Percentiles rank a stretch among this genome's conserved stretches.
phyloP scores from a whole-genome alignment of 2,329 filamentous ascomycete genomes.

The Pyricularia sp. region DNA sequence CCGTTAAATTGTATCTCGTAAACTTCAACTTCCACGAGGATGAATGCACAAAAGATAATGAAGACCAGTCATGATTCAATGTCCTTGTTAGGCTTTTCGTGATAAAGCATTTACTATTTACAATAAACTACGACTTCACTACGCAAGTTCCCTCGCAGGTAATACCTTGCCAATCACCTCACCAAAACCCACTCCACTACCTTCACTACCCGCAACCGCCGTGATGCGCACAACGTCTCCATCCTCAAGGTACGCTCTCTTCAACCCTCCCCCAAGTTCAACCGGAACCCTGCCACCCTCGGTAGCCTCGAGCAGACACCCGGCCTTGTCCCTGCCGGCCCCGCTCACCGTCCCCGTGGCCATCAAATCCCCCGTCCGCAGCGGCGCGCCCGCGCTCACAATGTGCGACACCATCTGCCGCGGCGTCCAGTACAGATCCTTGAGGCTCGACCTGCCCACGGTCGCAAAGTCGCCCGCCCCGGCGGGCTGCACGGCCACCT shows the following conservation, averaged over 20 bases:
- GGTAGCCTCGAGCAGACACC: slow-evolving; percentile 30
- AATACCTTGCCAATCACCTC: slow-evolving; percentile 21
- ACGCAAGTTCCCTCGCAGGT: neutral
- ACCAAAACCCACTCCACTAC: slow-evolving; percentile 30
- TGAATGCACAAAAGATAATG: too few species aligned
- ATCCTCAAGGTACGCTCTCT: slow-evolving; percentile 26
- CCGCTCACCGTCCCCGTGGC: slow-evolving; percentile 33
- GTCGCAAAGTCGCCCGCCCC: slow-evolving; percentile 12
- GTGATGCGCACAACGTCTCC: slow-evolving; percentile 28
- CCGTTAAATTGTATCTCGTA: neutral
- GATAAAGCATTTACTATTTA: too few species aligned
- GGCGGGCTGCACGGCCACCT: slow-evolving; percentile 16
- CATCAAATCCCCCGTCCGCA: slow-evolving; percentile 29
- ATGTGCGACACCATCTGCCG: slow-evolving; percentile 4
- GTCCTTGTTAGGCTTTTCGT: too few species aligned
- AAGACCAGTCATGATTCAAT: too few species aligned
- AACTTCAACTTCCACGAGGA: neutral
- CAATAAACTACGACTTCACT: neutral
- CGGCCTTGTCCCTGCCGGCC: slow-evolving; percentile 20
- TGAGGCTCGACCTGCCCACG: slow-evolving; percentile 19
- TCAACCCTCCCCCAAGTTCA: slow-evolving; percentile 18
- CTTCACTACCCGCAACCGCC: slow-evolving; percentile 30
- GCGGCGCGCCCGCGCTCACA: slow-evolving; percentile 7
- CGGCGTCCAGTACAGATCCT: slow-evolving; percentile 4
- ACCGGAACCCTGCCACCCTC: slow-evolving; percentile 23